Base-by-base conservation (phyloP, 768 basidiomycete genomes). In the Candolleomyces aberdarensis region DNA sequence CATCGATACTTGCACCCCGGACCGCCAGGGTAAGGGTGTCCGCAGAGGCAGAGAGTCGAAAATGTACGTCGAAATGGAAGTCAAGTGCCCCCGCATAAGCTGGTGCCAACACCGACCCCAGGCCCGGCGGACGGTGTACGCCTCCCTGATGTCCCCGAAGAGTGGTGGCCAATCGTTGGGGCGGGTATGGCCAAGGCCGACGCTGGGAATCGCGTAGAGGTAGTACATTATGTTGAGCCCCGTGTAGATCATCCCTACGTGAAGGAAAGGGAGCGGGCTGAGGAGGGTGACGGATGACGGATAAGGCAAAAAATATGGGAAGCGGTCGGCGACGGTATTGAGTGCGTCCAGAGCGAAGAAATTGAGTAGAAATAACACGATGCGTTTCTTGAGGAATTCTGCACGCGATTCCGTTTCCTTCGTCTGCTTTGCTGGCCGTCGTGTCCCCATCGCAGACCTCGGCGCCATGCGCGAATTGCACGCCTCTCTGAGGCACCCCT, bases 101-200 rank as follows among this genome's bases (percentile, higher is more conserved):
- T 56, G 54, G 22, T 56, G 54, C 54, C 54, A 56, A 20, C 39
- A 31, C 14, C 32, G 26, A 53, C 52, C 26, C 54, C 54, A 56
- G 20, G 22, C 36, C 15, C 54, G 9, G 14, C 41, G 36, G 9
- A 56, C 54, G 3, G 39, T 56, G 11, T 39, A 56, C 19, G 39
- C 54, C 8, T 56, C n/a, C 36, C 19, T 1, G 3, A 43, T 5
- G 54, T 20, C 22, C 17, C 54, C 54, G n/a, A 56, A 56, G 7
- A 56, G 54, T 15, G 39, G 7, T 20, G 54, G 54, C 54, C 54
- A 56, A 1, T 56, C 54, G 3, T 43, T 39, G 19, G 40, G 39
- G 7, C 9, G 6, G 9, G 54, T 41, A 20, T 26, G 14, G 31
- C 19, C 39, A 5, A 43, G 36, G 36, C n/a, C 39, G 41, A 56